Base-by-base conservation (phyloP, 305 asterid species). In the Fraxinus paxiana region DNA sequence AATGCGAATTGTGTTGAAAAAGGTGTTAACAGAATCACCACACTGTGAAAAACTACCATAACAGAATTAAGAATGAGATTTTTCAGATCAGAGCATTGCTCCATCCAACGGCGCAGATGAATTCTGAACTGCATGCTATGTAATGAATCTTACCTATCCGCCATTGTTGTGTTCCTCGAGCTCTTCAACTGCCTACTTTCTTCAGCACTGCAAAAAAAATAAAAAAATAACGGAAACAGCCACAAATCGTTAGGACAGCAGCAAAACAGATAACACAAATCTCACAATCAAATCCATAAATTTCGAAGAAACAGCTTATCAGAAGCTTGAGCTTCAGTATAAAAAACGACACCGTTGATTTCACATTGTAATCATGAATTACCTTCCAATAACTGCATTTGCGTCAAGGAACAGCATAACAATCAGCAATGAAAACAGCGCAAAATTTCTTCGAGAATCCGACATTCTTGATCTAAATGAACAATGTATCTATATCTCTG, bases 111-210 rank as follows among this genome's bases (percentile, higher is more conserved):
- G 61, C 2, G 20, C 30, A 15, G 54, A 73, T 20, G 9, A 3
- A 79, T 1, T 20, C 17, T 1, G 30, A 18, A 28, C 17, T 17
- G 59, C 46, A 6, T 17, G 78, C 37, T 81, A 41, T 9, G 72
- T 41, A 85, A 51, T 24, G 31, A 35, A 78, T 77, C 78, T 54
- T 67, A 85, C 92, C 83, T 80, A 72, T 85, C 82, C 82, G 76
- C 76, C 74, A 85, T 76, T 31, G 88, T 85, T 46, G 83, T 79
- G 81, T 82, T 87, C 26, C 73, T 83, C 56, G 63, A 85, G 82
- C 77, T 82, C 86, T 78, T 67, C 83, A 75, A 35, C 77, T 74
- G 80, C 77, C 46, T 24, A 80, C 37, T 56, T 81, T 78, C 84
- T 56, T 79, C 88, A 76, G 46, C 51, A 30, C 90, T 87, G 86